Conservation (phyloP, 2,329 filamentous ascomycete species). For the Westerdykella ornata region DNA sequence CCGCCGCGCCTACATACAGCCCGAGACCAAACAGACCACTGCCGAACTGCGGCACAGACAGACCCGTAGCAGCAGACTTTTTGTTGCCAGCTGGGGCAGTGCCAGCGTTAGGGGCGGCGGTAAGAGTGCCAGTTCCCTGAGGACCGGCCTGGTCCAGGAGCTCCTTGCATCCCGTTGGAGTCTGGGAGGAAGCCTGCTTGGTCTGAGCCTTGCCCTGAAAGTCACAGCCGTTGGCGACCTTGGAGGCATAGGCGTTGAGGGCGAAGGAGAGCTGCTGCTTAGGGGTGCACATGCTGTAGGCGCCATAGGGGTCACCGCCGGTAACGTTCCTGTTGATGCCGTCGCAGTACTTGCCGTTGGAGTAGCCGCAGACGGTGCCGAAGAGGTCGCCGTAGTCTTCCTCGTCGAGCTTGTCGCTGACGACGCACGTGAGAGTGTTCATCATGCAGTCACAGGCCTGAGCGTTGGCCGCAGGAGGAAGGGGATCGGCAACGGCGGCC, state of each 20-base stretch:
- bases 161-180: slow-evolving; percentile 49
- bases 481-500: slow-evolving; percentile 57
- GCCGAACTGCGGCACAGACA: not conserved
- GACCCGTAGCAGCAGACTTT: slow-evolving; percentile 12
- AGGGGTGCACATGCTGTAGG: slow-evolving; percentile 69
- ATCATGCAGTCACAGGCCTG: slow-evolving; percentile 82
- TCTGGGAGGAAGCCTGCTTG: slow-evolving; percentile 44
- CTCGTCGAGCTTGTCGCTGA: slow-evolving; percentile 50
- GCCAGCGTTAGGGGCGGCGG: slow-evolving; percentile 37
- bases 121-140: slow-evolving; percentile 52
- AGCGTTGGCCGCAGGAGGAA: slow-evolving; percentile 76
- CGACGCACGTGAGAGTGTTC: slow-evolving; percentile 62
- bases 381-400: slow-evolving; percentile 65
- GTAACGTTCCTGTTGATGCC: slow-evolving; percentile 63
- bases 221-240: slow-evolving; percentile 55
- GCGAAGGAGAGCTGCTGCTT: slow-evolving; percentile 66
- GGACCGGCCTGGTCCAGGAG: slow-evolving; percentile 59
- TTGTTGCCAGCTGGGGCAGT: slow-evolving; percentile 15
- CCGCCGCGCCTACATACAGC: too few species aligned
- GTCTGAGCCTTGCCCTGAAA: slow-evolving; percentile 61
- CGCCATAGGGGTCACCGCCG: slow-evolving; percentile 62
- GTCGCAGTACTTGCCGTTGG: slow-evolving; percentile 50
- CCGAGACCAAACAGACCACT: too few species aligned
- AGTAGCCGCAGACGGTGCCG: slow-evolving; percentile 60
- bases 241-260: slow-evolving; percentile 62